phyloP scores from a whole-genome alignment of 2,329 filamentous ascomycete species.

The Epichloe aotearoae region DNA sequence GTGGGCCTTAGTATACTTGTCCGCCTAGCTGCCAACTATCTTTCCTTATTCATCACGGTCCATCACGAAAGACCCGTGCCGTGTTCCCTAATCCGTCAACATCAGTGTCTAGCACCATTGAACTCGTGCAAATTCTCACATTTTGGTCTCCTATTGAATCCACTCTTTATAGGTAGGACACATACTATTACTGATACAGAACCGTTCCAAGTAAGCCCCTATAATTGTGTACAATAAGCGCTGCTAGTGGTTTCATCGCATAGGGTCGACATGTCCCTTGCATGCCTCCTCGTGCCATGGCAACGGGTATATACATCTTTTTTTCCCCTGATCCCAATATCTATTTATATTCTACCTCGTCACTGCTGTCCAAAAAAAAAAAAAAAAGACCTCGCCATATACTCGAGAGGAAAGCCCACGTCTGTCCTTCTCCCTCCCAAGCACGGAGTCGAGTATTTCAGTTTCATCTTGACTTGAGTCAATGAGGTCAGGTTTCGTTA shows the following conservation, averaged over 20 bases:
- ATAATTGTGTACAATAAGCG: neutral
- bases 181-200: neutral
- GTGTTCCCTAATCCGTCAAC: too few species aligned
- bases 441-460: too few species aligned
- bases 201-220: neutral
- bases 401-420: too few species aligned
- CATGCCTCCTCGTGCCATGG: neutral
- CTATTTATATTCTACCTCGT: neutral
- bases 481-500: too few species aligned
- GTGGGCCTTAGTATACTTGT: too few species aligned
- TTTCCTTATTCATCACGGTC: too few species aligned
- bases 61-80: too few species aligned
- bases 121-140: too few species aligned
- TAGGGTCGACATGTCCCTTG: neutral
- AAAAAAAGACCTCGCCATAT: neutral
- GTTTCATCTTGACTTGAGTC: too few species aligned
- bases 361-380: neutral
- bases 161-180: neutral
- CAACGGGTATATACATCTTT: neutral
- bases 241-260: neutral
- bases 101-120: too few species aligned
- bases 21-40: too few species aligned
- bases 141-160: neutral
- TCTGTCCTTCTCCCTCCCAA: too few species aligned
- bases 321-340: neutral